A percentile compares a stretch with the other conserved stretches of the same genome.
These are phyloP conservation scores for Pouteria campechiana DNA, from an alignment of 179 eudicot genomes.

Conservation along the genomic window DNA sequence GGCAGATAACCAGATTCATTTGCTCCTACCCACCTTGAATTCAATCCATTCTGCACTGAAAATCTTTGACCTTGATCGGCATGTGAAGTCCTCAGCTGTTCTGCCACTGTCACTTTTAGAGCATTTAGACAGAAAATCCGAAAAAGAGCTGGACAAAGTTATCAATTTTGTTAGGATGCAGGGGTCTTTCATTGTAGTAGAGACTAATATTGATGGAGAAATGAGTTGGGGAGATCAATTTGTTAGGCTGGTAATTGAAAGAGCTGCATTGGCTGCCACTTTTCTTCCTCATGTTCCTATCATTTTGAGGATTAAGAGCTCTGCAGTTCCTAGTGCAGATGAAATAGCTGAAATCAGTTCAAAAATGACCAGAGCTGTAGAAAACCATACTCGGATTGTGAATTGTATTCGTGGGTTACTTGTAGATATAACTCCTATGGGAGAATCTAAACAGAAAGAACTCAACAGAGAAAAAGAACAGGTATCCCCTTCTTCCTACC, in stretches of 20 bases:
- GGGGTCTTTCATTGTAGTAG: constrained; percentile 10
- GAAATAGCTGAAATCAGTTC: constrained; percentile 3
- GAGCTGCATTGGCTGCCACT: neutral
- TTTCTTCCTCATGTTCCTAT: constrained; percentile 5
- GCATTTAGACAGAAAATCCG: constrained; percentile 4
- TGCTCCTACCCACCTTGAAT: constrained; percentile 9
- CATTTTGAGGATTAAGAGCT: constrained; percentile 8
- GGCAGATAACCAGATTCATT: neutral
- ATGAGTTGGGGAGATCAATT: constrained; percentile 1
- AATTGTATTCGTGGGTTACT: neutral
- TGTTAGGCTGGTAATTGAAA: constrained; percentile 1
- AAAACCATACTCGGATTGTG: neutral
- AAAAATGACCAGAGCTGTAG: neutral
- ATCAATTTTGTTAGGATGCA: constrained; percentile 2
- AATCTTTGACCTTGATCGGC: constrained; percentile 1
- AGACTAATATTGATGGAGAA: constrained; percentile 6
- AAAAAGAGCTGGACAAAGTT: constrained; percentile 2
- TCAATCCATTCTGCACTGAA: constrained; percentile 6
- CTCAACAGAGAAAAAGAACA: constrained; percentile 7
- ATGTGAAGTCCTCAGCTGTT: constrained; percentile 3
- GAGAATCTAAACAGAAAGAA: constrained; percentile 2
- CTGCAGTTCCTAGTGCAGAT: neutral
- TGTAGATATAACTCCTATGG: constrained; percentile 1
- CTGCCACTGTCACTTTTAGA: constrained; percentile 6
- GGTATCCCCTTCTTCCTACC: constrained; percentile 7